phyloP scores from a whole-genome alignment of 805 yeast species.

The Metschnikowia picachoensis region DNA sequence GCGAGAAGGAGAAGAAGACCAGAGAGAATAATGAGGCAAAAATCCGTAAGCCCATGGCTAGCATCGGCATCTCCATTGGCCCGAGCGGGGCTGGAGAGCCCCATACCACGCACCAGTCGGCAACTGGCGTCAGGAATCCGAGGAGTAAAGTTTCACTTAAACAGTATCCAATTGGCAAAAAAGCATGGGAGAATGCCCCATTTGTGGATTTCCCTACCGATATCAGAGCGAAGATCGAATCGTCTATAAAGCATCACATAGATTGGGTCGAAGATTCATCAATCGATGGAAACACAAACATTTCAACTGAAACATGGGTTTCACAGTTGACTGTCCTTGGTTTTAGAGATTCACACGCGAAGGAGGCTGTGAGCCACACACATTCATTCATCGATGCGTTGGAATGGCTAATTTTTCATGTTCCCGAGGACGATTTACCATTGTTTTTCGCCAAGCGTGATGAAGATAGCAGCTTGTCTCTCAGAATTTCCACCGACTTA shows the following conservation, averaged over 20 bases:
- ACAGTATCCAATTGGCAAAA: slow-evolving; percentile 38
- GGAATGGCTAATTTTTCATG: slow-evolving; percentile 79
- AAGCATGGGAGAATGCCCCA: slow-evolving; percentile 69
- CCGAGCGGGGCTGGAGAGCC: background rate
- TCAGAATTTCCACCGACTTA: slow-evolving; percentile 53
- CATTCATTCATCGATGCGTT: slow-evolving; percentile 47
- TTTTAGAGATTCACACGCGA: slow-evolving; percentile 64
- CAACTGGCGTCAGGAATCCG: background rate
- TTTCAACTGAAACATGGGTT: slow-evolving; percentile 10
- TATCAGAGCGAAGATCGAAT: slow-evolving; percentile 59
- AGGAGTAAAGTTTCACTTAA: slow-evolving; percentile 1
- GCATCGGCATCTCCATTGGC: slow-evolving; percentile 11
- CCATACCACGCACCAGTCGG: background rate
- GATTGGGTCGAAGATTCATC: slow-evolving; percentile 43
- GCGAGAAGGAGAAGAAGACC: slow-evolving; percentile 45
- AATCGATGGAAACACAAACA: background rate
- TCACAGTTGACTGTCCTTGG: slow-evolving; percentile 34
- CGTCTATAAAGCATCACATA: slow-evolving; percentile 53
- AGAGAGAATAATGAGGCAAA: slow-evolving; percentile 49
- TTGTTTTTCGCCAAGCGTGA: slow-evolving; percentile 51
- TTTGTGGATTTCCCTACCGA: slow-evolving; percentile 65
- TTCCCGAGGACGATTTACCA: slow-evolving; percentile 95
- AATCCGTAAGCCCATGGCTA: slow-evolving; percentile 42
- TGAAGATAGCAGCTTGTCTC: slow-evolving; percentile 53
- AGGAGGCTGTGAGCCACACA: slow-evolving; percentile 66